Evolutionary conservation across 202 grass and related monocot species (phyloP).

Genomic region (Setaria italica): DNA sequence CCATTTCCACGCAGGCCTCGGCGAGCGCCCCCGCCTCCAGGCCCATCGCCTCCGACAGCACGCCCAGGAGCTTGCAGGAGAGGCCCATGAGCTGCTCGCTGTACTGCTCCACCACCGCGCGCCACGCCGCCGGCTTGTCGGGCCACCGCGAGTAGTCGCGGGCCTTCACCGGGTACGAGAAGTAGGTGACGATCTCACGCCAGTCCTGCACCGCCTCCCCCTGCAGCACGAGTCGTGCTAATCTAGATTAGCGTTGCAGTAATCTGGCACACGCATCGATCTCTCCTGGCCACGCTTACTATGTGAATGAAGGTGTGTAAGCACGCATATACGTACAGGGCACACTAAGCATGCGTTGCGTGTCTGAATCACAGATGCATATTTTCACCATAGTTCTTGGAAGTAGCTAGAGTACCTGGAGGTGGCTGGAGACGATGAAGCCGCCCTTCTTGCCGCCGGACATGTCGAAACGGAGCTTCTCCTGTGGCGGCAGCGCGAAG

Average conservation of each 20-base stretch:
- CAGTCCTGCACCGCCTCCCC: conserved; percentile 88
- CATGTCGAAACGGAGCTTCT: conserved; percentile 89
- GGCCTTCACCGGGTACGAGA: conserved; percentile 68
- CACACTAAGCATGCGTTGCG: too few species aligned
- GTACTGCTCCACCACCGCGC: conserved; percentile 69
- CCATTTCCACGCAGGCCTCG: conserved; percentile 82
- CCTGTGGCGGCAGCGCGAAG: conserved; percentile 76
- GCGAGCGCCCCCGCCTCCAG: conserved; percentile 64
- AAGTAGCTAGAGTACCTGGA: conserved; percentile 54
- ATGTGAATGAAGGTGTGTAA: neutral
- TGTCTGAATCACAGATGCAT: neutral
- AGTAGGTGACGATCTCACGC: conserved; percentile 94
- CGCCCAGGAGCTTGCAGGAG: conserved; percentile 71
- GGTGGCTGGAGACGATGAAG: conserved; percentile 96
- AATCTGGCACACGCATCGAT: neutral
- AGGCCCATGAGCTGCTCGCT: conserved; percentile 76
- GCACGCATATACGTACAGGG: too few species aligned
- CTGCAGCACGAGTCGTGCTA: conserved; percentile 14
- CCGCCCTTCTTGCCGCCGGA: conserved; percentile 96
- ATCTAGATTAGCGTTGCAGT: neutral
- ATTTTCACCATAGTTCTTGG: too few species aligned
- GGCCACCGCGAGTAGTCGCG: conserved; percentile 90
- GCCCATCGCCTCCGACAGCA: conserved; percentile 86
- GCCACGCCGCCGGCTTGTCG: conserved; percentile 80
- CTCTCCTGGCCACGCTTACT: neutral